These are phyloP conservation scores for Mycena albidolilacea DNA, from an alignment of 768 basidiomycete genomes.

Conservation along the genomic window DNA sequence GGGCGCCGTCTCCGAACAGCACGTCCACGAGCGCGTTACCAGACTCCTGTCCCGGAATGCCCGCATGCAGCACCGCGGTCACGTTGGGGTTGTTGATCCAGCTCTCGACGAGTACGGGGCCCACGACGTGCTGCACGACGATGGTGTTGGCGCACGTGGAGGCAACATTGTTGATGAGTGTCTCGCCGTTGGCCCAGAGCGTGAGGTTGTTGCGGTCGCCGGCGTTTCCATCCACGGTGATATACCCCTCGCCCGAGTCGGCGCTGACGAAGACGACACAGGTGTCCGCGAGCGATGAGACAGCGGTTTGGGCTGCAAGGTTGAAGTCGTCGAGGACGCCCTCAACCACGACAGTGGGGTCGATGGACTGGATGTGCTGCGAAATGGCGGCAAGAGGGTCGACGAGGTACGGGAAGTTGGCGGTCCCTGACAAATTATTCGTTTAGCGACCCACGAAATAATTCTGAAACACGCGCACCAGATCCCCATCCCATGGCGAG, in stretches of 20 bases:
- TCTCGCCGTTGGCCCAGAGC: conserved; percentile 57
- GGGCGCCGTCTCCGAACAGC: conserved; percentile 63
- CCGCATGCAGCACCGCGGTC: conserved; percentile 58
- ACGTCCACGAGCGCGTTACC: conserved; percentile 73
- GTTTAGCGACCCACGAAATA: neutral
- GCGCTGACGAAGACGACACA: conserved; percentile 28
- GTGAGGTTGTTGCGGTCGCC: conserved; percentile 54
- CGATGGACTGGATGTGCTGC: conserved; percentile 30
- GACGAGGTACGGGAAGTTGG: conserved; percentile 39
- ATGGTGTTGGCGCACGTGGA: conserved; percentile 70
- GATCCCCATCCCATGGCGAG: conserved; percentile 47
- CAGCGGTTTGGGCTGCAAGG: conserved; percentile 45
- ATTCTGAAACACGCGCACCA: conserved; percentile 12
- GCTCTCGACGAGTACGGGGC: conserved; percentile 67
- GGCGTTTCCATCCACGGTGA: conserved; percentile 55
- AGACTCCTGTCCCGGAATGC: conserved; percentile 71
- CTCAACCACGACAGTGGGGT: conserved; percentile 53
- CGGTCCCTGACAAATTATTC: conserved; percentile 22
- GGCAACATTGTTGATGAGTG: conserved; percentile 63
- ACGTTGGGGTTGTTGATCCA: conserved; percentile 78
- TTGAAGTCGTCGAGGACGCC: conserved; percentile 57
- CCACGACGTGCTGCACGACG: conserved; percentile 74
- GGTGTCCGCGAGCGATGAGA: conserved; percentile 23
- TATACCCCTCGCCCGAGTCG: conserved; percentile 45
- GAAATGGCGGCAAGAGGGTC: conserved; percentile 34